Percentiles rank a stretch among this genome's conserved stretches.
phyloP scores from a whole-genome alignment of 331 rosid genomes.

The Dryas integrifolia region DNA sequence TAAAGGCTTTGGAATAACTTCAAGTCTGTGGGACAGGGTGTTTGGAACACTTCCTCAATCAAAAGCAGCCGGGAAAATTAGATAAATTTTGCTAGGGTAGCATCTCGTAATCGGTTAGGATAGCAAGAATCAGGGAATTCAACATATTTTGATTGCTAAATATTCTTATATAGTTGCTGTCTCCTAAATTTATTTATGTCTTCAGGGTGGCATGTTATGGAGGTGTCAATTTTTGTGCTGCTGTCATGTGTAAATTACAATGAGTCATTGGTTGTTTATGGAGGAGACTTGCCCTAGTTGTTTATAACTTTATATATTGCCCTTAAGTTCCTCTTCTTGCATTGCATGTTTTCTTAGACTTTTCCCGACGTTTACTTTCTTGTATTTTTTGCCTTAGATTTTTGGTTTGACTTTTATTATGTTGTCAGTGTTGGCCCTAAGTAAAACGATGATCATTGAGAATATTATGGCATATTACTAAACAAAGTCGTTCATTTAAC shows the following conservation, averaged over 20 bases:
- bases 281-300: neutral
- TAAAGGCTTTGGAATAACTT: slow-evolving; percentile 90
- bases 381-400: too few relatives aligned
- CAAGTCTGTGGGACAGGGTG: slow-evolving; percentile 79
- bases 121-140: slow-evolving; percentile 37
- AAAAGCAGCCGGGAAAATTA: slow-evolving; percentile 47
- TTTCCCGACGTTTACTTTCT: too few relatives aligned
- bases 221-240: slow-evolving; percentile 9
- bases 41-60: slow-evolving; percentile 79
- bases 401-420: too few relatives aligned
- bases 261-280: neutral
- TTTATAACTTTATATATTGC: neutral
- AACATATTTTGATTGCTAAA: slow-evolving; percentile 5
- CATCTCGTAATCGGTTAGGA: slow-evolving; percentile 35
- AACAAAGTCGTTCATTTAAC: too few relatives aligned
- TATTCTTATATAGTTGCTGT: slow-evolving; percentile 18
- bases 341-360: neutral
- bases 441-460: too few relatives aligned
- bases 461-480: too few relatives aligned
- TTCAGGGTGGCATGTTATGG: neutral
- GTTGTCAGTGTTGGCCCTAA: too few relatives aligned
- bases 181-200: slow-evolving; percentile 4
- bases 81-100: slow-evolving; percentile 33
- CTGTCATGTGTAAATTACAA: slow-evolving; percentile 9
- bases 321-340: neutral